These are phyloP conservation scores for Wickerhamomyces queroliae DNA, from an alignment of 805 yeast species.

Conservation along the genomic window DNA sequence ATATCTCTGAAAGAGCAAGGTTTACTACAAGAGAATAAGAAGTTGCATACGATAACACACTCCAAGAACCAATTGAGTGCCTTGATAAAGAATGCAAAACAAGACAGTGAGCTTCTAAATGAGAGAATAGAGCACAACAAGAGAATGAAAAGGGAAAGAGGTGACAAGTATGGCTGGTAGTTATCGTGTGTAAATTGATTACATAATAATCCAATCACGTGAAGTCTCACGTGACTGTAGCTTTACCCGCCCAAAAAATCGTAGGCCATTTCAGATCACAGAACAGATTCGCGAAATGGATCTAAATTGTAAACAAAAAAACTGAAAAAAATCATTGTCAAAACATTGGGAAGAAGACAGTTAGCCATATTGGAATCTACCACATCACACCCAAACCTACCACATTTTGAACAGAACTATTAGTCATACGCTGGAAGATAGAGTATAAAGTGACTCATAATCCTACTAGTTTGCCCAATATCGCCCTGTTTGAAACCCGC, in stretches of 20 bases:
- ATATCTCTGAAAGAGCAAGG: conserved; percentile 17
- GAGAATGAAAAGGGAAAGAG: conserved; percentile 15
- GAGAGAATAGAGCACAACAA: conserved; percentile 19
- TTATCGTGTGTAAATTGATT: not conserved
- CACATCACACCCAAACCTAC: too few relatives aligned
- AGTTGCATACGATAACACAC: conserved; percentile 16
- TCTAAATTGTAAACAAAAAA: not conserved
- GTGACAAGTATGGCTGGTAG: conserved; percentile 20
- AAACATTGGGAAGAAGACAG: too few relatives aligned
- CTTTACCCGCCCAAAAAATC: too few relatives aligned
- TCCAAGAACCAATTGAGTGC: conserved; percentile 21
- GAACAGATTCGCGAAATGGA: not conserved
- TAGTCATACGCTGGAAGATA: too few relatives aligned
- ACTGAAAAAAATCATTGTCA: not conserved
- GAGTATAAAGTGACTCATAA: too few relatives aligned
- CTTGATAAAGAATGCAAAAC: conserved; percentile 21
- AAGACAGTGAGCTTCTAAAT: conserved; percentile 17
- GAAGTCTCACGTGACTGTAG: too few relatives aligned
- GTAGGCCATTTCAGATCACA: not conserved
- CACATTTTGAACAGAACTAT: too few relatives aligned
- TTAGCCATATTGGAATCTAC: too few relatives aligned
- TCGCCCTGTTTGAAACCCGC: too few relatives aligned
- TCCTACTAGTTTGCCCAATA: too few relatives aligned
- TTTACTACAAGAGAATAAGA: conserved; percentile 15
- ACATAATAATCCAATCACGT: too few relatives aligned